phyloP scores from a whole-genome alignment of 371 early-diverging fungal species.

The Apophysomyces ossiformis region DNA sequence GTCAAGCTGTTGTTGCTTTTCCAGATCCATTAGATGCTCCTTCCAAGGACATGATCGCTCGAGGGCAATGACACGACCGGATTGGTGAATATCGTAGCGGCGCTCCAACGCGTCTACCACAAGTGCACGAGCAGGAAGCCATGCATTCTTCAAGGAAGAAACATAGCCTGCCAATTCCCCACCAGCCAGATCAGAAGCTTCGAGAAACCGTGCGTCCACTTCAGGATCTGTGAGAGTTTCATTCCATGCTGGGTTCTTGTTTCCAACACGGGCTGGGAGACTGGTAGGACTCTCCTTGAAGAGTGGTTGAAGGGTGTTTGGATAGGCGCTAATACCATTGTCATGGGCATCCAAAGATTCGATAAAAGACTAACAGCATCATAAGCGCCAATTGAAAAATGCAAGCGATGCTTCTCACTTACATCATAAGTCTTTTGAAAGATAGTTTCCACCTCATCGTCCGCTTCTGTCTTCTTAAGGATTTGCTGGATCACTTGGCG shows the following conservation, averaged over 20 bases:
- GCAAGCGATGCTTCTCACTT: slow-evolving; percentile 9
- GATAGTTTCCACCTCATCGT: slow-evolving; percentile 64
- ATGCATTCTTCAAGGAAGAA: slow-evolving; percentile 68
- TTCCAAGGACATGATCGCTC: slow-evolving; percentile 93
- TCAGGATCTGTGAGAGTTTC: slow-evolving; percentile 68
- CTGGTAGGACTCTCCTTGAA: slow-evolving; percentile 84
- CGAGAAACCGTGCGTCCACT: slow-evolving; percentile 69
- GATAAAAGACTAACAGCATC: slow-evolving; percentile 58
- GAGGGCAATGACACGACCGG: slow-evolving; percentile 84
- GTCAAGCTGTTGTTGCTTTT: slow-evolving; percentile 58
- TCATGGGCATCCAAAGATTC: slow-evolving; percentile 83
- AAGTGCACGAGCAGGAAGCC: slow-evolving; percentile 90
- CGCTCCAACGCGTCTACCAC: slow-evolving; percentile 72
- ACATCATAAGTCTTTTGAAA: slow-evolving; percentile 84
- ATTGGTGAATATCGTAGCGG: slow-evolving; percentile 66
- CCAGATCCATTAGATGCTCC: slow-evolving; percentile 81
- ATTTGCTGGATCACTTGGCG: slow-evolving; percentile 73
- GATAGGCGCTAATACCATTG: slow-evolving; percentile 91
- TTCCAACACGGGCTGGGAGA: slow-evolving; percentile 77
- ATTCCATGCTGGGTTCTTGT: slow-evolving; percentile 96
- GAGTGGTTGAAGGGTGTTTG: slow-evolving; percentile 72
- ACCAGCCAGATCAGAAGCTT: slow-evolving; percentile 82
- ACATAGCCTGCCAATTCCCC: slow-evolving; percentile 73
- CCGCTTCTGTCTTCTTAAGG: slow-evolving; percentile 57
- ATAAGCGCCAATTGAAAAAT: not conserved